These are phyloP conservation scores for Ricinus communis DNA, from an alignment of 345 rosid genomes.

Conservation along the genomic window DNA sequence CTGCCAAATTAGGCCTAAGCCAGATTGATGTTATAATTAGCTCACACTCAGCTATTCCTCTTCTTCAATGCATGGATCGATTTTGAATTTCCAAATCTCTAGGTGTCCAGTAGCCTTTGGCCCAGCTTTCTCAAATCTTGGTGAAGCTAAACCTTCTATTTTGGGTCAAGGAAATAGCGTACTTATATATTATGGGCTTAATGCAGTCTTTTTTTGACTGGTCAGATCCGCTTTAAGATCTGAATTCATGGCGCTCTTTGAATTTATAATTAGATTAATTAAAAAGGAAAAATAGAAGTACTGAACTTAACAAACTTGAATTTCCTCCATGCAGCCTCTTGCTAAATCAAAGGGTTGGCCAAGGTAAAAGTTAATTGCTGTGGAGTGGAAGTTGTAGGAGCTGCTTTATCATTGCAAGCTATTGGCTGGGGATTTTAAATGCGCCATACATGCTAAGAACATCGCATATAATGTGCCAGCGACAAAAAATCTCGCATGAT, in stretches of 20 bases:
- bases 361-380: constrained; percentile 7
- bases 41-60: too few relatives aligned
- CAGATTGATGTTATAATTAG: too few relatives aligned
- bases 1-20: too few relatives aligned
- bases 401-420: constrained; percentile 10
- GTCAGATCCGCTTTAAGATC: background rate
- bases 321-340: constrained; percentile 17
- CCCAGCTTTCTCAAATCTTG: background rate
- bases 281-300: background rate
- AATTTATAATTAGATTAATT: background rate
- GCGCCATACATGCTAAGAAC: background rate
- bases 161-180: background rate
- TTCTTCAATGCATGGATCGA: too few relatives aligned
- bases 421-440: constrained; percentile 2
- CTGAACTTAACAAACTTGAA: background rate
- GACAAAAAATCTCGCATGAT: background rate
- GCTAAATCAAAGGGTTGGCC: constrained; percentile 19
- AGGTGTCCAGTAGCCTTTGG: background rate
- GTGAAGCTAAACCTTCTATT: background rate
- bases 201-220: background rate
- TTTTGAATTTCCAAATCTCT: too few relatives aligned
- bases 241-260: background rate
- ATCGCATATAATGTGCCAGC: background rate
- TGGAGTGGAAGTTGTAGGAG: background rate
- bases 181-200: background rate